These are phyloP conservation scores for Cotoneaster glaucophyllus DNA, from an alignment of 306 rosid genomes.

Conservation along the genomic window DNA sequence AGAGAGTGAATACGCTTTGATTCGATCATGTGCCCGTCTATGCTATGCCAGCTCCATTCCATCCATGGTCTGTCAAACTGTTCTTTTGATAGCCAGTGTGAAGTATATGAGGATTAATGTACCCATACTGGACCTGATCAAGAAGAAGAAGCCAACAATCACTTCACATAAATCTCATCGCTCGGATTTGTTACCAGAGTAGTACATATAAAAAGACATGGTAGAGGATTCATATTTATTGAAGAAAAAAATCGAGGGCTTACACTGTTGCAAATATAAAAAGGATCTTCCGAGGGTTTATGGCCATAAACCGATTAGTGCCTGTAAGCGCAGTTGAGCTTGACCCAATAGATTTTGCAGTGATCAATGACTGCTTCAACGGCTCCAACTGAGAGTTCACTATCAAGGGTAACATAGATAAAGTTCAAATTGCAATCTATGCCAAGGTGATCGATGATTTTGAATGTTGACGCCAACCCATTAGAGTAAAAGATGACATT, in stretches of 20 bases:
- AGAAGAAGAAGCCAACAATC: neutral
- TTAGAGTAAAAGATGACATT: neutral
- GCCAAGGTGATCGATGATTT: neutral
- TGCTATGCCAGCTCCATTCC: neutral
- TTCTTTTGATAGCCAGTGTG: constrained; percentile 21
- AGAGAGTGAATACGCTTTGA: neutral
- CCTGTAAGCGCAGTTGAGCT: neutral
- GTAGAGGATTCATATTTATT: neutral
- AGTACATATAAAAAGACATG: neutral
- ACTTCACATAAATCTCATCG: neutral
- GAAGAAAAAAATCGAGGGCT: neutral
- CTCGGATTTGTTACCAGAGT: neutral
- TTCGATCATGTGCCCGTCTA: neutral
- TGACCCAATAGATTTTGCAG: neutral
- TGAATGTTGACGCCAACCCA: neutral
- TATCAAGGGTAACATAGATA: neutral
- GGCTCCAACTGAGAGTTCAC: constrained; percentile 16
- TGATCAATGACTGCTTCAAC: constrained; percentile 7
- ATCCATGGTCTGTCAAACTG: neutral
- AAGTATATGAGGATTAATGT: constrained; percentile 21
- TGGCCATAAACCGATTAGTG: constrained; percentile 9
- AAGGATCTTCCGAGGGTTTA: constrained; percentile 21
- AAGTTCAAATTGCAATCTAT: neutral
- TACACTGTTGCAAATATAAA: constrained; percentile 16
- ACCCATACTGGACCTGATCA: constrained; percentile 21